Conservation (phyloP, 1,139 yeast species). For the Pneumocystis wakefieldiae region DNA sequence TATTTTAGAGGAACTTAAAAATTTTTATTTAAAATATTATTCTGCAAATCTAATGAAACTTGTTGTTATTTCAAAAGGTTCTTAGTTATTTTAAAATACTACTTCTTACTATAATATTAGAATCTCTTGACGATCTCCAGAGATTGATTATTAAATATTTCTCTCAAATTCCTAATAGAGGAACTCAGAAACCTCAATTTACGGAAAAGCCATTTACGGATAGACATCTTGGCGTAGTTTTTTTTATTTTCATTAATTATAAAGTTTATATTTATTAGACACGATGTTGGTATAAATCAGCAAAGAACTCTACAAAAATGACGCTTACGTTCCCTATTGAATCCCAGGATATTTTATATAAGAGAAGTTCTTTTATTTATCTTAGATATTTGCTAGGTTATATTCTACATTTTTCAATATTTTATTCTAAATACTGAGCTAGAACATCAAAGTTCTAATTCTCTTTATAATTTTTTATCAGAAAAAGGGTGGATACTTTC, state of each 20-base stretch:
- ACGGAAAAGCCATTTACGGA: constrained; percentile 30
- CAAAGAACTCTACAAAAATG: constrained; percentile 58
- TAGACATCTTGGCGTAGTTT: constrained; percentile 37
- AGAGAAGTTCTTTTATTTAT: constrained; percentile 53
- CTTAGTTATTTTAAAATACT: background rate
- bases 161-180: constrained; percentile 42
- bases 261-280: background rate
- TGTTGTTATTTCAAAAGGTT: constrained; percentile 35
- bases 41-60: constrained; percentile 75
- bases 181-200: constrained; percentile 32
- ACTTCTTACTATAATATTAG: constrained; percentile 44
- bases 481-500: constrained; percentile 64
- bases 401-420: background rate
- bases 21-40: constrained; percentile 44
- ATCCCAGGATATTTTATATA: constrained; percentile 51
- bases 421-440: background rate
- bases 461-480: constrained; percentile 56
- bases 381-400: constrained; percentile 63
- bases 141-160: constrained; percentile 60
- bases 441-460: constrained; percentile 72
- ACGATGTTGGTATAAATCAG: constrained; percentile 36
- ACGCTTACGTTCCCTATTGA: constrained; percentile 62
- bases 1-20: constrained; percentile 53
- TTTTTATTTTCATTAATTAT: constrained; percentile 2
- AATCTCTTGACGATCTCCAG: constrained; percentile 55